Evolutionary conservation across 1,284 basidiomycete genomes (phyloP).

Genomic region (Caloboletus inedulis): DNA sequence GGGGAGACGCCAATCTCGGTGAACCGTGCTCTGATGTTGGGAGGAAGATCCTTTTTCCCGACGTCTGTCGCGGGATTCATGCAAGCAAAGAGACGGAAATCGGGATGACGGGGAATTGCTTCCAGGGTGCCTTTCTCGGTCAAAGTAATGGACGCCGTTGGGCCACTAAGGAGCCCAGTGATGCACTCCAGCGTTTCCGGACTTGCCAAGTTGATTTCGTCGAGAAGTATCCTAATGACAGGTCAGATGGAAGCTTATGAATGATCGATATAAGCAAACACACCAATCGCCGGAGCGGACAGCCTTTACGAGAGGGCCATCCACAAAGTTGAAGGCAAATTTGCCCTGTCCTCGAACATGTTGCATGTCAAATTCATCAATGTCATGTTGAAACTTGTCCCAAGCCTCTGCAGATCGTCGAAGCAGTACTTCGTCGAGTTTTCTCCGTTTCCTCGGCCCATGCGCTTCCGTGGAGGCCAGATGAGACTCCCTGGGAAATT

Average conservation of each 20-base stretch:
- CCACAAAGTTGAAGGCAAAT: slow-evolving; percentile 92
- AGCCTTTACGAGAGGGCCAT: slow-evolving; percentile 95
- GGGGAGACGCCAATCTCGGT: slow-evolving; percentile 95
- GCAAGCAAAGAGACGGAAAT: slow-evolving; percentile 96
- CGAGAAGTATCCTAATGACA: slow-evolving; percentile 77
- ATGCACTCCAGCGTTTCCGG: slow-evolving; percentile 95
- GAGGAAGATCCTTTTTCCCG: slow-evolving; percentile 95
- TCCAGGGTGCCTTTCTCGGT: slow-evolving; percentile 94
- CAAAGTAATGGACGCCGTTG: slow-evolving; percentile 85
- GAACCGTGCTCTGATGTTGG: slow-evolving; percentile 87
- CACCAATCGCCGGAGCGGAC: slow-evolving; percentile 90
- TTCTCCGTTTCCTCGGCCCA: slow-evolving; percentile 72
- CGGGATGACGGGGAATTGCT: slow-evolving; percentile 86
- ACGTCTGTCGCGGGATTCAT: slow-evolving; percentile 99
- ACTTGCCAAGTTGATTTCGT: slow-evolving; percentile 95
- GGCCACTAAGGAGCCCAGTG: slow-evolving; percentile 81
- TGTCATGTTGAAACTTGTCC: slow-evolving; percentile 69
- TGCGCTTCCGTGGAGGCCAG: slow-evolving; percentile 36
- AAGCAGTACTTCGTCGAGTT: slow-evolving; percentile 49
- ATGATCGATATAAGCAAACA: slow-evolving; percentile 24
- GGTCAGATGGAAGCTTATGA: slow-evolving; percentile 2
- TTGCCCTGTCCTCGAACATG: slow-evolving; percentile 83
- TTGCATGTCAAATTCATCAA: slow-evolving; percentile 82
- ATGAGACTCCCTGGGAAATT: slow-evolving; percentile 8
- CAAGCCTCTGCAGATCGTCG: slow-evolving; percentile 58